Percentiles rank a stretch among this genome's conserved stretches.
Conservation (phyloP, 169 alveolate species). For the Blepharisma undulans region DNA sequence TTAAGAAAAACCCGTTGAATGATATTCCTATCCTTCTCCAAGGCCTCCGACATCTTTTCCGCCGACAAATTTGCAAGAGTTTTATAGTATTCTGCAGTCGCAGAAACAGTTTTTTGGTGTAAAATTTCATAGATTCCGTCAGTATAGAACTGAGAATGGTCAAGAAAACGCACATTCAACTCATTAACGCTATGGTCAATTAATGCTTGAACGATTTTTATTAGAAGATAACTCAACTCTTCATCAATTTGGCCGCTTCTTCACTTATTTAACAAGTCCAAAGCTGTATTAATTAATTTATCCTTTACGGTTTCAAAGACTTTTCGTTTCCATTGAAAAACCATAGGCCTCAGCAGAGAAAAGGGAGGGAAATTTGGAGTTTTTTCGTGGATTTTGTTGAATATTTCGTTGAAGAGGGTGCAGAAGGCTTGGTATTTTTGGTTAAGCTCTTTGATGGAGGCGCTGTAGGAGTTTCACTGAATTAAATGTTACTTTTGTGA, state of each 20-base stretch:
- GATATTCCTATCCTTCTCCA: background rate
- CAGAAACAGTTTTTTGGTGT: background rate
- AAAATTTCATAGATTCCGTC: slow-evolving; percentile 5
- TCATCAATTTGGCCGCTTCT: background rate
- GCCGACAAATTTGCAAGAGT: background rate
- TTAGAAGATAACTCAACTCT: background rate
- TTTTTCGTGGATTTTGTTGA: background rate
- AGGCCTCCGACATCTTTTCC: background rate
- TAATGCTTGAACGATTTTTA: background rate
- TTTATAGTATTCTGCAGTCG: background rate
- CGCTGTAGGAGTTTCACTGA: background rate
- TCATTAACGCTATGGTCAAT: slow-evolving; percentile 24
- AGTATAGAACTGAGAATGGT: slow-evolving; percentile 33
- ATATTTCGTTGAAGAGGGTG: background rate
- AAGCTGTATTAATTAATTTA: background rate
- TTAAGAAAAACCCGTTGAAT: background rate
- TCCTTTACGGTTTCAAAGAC: background rate
- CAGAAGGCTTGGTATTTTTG: background rate
- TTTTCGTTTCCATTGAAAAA: background rate
- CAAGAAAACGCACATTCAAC: slow-evolving; percentile 4
- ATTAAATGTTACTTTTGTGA: background rate
- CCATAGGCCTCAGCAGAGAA: background rate
- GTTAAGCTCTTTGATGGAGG: background rate
- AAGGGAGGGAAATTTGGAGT: background rate
- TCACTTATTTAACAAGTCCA: background rate